Conservation (phyloP, 1,284 basidiomycete species). For the Sporisorium scitamineum region DNA sequence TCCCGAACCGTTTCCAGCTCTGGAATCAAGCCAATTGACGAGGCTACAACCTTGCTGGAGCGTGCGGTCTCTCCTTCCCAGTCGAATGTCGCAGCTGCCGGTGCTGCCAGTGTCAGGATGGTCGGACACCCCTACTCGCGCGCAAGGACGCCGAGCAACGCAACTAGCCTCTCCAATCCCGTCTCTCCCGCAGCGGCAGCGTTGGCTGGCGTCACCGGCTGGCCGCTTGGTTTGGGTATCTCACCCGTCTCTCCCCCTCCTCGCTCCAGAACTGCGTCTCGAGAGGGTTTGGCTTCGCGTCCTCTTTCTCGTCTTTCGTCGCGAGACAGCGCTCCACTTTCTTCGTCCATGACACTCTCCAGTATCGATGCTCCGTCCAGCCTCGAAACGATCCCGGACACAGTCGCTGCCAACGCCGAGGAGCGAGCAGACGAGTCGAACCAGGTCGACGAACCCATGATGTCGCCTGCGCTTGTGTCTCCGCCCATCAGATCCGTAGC, state of each 20-base stretch:
- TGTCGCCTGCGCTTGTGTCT: constrained; percentile 13
- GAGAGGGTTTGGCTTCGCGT: constrained; percentile 7
- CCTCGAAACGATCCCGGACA: neutral
- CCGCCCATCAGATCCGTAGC: neutral
- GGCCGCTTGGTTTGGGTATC: constrained; percentile 25
- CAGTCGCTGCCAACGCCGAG: too few relatives aligned
- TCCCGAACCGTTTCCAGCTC: constrained; percentile 24
- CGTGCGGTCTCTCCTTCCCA: neutral
- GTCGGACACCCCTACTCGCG: constrained; percentile 35
- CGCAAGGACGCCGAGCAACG: constrained; percentile 30
- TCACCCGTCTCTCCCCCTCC: constrained; percentile 32
- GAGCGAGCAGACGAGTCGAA: neutral
- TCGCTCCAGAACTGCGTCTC: constrained; percentile 12
- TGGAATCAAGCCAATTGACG: constrained; percentile 1
- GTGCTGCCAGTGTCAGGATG: constrained; percentile 6
- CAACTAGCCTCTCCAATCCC: neutral
- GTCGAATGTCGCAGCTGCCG: neutral
- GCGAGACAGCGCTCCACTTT: neutral
- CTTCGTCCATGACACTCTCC: neutral
- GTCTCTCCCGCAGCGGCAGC: constrained; percentile 5
- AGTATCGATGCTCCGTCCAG: neutral
- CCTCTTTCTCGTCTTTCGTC: constrained; percentile 24
- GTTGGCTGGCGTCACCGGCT: neutral
- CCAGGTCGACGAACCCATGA: constrained; percentile 25
- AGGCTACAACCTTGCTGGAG: constrained; percentile 6